Percentiles rank a stretch among this genome's conserved stretches.
phyloP scores from a whole-genome alignment of 1,139 yeast species.

The Sporopachydermia cereana region DNA sequence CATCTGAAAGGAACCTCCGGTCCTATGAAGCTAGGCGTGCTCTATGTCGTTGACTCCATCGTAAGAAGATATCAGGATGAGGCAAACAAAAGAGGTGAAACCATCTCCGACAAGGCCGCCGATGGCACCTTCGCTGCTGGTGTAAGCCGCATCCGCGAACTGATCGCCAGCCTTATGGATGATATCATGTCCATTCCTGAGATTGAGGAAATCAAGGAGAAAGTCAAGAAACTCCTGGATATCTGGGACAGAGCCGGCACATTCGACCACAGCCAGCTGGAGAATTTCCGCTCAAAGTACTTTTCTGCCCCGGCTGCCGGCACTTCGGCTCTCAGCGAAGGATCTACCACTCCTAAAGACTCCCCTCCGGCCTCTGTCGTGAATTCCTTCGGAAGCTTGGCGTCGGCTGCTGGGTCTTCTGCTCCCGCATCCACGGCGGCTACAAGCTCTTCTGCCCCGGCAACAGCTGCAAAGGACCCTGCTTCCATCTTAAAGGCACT shows the following conservation, averaged over 20 bases:
- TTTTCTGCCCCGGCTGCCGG: conserved; percentile 31
- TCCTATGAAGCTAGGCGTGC: conserved; percentile 78
- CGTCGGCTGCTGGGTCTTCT: conserved; percentile 16
- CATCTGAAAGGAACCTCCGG: conserved; percentile 68
- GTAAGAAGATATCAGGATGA: conserved; percentile 79
- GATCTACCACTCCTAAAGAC: conserved; percentile 14
- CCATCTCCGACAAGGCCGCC: conserved; percentile 31
- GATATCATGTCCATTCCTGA: conserved; percentile 19
- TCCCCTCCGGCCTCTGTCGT: conserved; percentile 12
- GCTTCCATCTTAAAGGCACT: conserved; percentile 54
- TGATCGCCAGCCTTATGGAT: conserved; percentile 22
- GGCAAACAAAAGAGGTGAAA: conserved; percentile 43
- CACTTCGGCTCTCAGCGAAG: conserved; percentile 15
- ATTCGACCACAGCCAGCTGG: conserved; percentile 46
- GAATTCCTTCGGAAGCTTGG: conserved; percentile 18
- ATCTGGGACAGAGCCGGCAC: conserved; percentile 89
- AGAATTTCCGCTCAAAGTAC: conserved; percentile 46
- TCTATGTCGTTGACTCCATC: conserved; percentile 86
- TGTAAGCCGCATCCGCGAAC: conserved; percentile 30
- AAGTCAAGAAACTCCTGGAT: conserved; percentile 72
- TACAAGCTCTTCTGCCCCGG: conserved; percentile 16
- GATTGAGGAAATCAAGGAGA: conserved; percentile 32
- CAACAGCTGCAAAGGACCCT: conserved; percentile 32
- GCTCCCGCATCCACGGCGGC: conserved; percentile 14
- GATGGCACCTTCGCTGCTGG: conserved; percentile 74